phyloP scores from a whole-genome alignment of 176 grass and related monocot species.

The Oryza officinalis region DNA sequence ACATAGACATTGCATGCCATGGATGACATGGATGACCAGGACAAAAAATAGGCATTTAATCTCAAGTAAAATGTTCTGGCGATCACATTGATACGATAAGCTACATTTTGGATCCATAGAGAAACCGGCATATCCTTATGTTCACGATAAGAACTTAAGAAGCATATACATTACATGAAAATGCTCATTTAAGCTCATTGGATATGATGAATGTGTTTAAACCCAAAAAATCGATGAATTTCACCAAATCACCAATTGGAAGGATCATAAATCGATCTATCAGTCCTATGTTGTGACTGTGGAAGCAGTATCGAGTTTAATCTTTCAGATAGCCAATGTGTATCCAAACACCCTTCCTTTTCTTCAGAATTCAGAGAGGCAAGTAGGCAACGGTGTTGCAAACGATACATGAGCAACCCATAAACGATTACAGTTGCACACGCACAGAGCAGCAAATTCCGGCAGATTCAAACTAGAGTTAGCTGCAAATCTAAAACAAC shows the following conservation, averaged over 20 bases:
- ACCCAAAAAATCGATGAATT: neutral
- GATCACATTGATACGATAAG: neutral
- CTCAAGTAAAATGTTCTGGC: neutral
- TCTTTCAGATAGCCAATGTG: neutral
- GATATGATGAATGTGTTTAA: neutral
- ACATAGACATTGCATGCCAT: neutral
- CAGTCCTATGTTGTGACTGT: neutral
- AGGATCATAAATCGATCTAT: neutral
- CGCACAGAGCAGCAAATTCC: neutral
- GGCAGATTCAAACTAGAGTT: neutral
- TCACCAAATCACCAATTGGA: neutral
- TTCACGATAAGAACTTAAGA: neutral
- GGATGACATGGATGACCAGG: neutral
- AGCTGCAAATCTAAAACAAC: neutral
- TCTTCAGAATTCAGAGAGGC: neutral
- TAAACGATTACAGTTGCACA: no score
- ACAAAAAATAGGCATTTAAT: neutral
- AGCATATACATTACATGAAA: neutral
- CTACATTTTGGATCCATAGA: neutral
- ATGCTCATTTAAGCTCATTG: neutral
- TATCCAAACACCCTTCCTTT: neutral
- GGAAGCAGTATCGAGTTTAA: neutral
- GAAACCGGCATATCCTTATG: neutral
- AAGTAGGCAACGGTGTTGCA: neutral
- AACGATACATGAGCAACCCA: neutral